Evolutionary conservation across 768 basidiomycete genomes (phyloP).

Genomic region (Suillus sp.): DNA sequence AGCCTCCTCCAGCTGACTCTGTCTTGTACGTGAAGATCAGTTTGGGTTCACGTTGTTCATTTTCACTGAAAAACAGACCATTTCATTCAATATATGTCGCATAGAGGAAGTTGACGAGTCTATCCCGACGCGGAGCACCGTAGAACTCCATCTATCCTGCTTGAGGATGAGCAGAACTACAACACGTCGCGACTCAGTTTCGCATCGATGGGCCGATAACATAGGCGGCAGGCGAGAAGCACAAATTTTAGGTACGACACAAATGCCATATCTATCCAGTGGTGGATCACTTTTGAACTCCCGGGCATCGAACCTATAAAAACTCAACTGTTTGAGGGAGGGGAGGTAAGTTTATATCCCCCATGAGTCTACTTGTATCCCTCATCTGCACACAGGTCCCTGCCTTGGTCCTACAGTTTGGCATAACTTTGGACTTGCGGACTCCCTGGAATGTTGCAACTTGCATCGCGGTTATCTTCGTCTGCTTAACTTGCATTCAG

Average conservation of each 20-base stretch:
- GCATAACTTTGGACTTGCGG: background rate
- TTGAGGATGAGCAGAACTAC: background rate
- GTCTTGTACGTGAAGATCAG: background rate
- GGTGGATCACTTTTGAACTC: background rate
- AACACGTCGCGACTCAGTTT: background rate
- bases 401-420: background rate
- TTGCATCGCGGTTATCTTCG: background rate
- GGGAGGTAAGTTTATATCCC: too few species aligned
- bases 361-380: background rate
- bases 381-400: background rate
- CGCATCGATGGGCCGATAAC: background rate
- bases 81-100: background rate
- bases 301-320: background rate
- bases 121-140: background rate
- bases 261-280: background rate
- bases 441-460: constrained; percentile 2
- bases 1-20: too few species aligned
- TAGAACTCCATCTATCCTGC: too few species aligned
- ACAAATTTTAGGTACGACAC: background rate
- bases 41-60: background rate
- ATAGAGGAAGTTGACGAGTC: background rate
- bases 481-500: constrained; percentile 4
- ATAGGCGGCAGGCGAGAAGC: background rate
- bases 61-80: background rate
- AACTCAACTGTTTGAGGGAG: background rate